Conservation (phyloP, 2,329 filamentous ascomycete genomes). For the Coleophoma eucalyptorum region DNA sequence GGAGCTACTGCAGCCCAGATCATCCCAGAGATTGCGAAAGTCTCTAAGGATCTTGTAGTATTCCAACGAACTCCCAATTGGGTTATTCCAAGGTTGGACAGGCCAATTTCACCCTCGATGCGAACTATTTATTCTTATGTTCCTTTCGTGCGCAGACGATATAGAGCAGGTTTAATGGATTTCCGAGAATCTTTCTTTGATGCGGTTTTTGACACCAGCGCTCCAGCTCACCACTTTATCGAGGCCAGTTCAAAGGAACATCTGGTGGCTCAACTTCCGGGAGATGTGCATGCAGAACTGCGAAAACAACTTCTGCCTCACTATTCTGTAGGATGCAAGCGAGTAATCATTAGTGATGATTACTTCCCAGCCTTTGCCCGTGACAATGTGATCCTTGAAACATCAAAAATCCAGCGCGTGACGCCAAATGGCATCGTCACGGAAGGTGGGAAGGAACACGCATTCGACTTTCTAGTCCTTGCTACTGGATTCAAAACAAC, state of each 20-base stretch:
- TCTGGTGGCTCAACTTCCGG: slow-evolving; percentile 43
- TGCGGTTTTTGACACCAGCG: slow-evolving; percentile 29
- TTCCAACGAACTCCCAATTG: slow-evolving; percentile 58
- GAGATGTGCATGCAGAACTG: slow-evolving; percentile 38
- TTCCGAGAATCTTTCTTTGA: slow-evolving; percentile 44
- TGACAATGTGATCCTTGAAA: slow-evolving; percentile 47
- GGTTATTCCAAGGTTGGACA: slow-evolving; percentile 50
- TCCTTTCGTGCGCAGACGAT: slow-evolving; percentile 44
- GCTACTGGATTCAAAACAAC: slow-evolving; percentile 57
- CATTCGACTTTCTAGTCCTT: slow-evolving; percentile 51
- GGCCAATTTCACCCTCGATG: slow-evolving; percentile 32
- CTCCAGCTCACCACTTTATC: slow-evolving; percentile 9
- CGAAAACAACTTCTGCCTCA: slow-evolving; percentile 49
- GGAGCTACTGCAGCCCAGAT: slow-evolving; percentile 56
- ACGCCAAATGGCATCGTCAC: slow-evolving; percentile 43
- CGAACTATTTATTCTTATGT: slow-evolving; percentile 32
- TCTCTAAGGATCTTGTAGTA: slow-evolving; percentile 44
- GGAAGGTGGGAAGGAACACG: slow-evolving; percentile 32
- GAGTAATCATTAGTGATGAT: slow-evolving; percentile 50
- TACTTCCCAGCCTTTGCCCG: slow-evolving; percentile 46
- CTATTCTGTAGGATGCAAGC: slow-evolving; percentile 51
- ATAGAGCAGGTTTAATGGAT: slow-evolving; percentile 50
- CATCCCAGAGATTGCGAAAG: slow-evolving; percentile 50
- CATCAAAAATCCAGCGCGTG: slow-evolving; percentile 40
- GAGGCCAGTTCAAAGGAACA: slow-evolving; percentile 34